Base-by-base conservation (phyloP, 306 rosid genomes). In the Acacia acuminata region DNA sequence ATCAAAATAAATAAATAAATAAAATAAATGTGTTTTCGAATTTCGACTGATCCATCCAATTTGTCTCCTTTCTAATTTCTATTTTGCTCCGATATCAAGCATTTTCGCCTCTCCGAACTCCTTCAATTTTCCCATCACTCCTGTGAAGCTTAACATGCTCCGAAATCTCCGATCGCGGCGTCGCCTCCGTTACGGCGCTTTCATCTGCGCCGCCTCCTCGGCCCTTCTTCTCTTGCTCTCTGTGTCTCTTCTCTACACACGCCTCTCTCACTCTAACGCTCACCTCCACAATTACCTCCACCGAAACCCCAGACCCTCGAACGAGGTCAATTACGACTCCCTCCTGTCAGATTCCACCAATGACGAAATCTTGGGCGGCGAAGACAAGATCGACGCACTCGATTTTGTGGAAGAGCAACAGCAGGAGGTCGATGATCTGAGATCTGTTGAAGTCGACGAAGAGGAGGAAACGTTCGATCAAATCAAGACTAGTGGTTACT, bases 331-430 rank as follows among this genome's bases (percentile, higher is more conserved):
- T 11, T 89, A 86, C 77, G 83, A 89, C 43, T 84, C 90, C 34
- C 91, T 91, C 78, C 68, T 89, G 47, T 90, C 89, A 71, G 94
- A 89, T 73, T 84, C 90, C 24, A 36, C 44, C 17, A 84, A 82
- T 66, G 90, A 85, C 45, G 87, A 64, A 50, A 65, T 76, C 38
- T 19, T 73, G 60, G 55, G 86, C 72, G 60, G 83, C 32, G 97
- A 95, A 32, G 95, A 95, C 87, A 88, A 86, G 77, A 93, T 93
- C 81, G 99, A 93, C 72, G 94, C 90, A 47, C 92, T 91, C 7
- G 98, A 96, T 82, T 78, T 86, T 32, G 80, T 85, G 9, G 91
- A 84, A 10, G 88, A 85, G 20, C 90, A 89, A 5, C 72, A 58
- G n/a, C 74, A 47, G 47, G 83, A 55, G 24, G 77, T 56, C 9